A percentile compares a stretch with the other conserved stretches of the same genome.
These are phyloP conservation scores for Fusarium sp. DNA, from an alignment of 2,329 filamentous ascomycete genomes.

Conservation along the genomic window DNA sequence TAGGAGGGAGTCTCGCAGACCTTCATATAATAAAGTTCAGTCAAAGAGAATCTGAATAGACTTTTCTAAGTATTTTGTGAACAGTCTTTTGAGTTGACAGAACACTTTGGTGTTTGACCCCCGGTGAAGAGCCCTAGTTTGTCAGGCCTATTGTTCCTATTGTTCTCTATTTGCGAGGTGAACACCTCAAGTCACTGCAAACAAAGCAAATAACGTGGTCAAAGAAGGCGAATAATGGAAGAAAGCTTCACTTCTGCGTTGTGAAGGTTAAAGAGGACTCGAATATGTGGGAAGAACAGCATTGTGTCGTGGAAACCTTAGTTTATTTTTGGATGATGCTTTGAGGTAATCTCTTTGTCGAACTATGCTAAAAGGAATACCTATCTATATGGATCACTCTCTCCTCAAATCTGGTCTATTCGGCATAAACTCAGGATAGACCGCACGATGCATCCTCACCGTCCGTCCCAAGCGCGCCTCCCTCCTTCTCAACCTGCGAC, in stretches of 20 bases:
- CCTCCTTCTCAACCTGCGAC: neutral
- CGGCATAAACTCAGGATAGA: neutral
- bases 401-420: neutral
- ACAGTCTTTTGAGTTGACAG: neutral
- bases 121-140: neutral
- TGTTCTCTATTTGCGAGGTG: neutral
- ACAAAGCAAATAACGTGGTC: neutral
- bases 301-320: neutral
- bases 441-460: neutral
- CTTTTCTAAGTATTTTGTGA: neutral
- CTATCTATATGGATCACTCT: neutral
- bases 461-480: neutral
- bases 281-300: neutral
- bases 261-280: neutral
- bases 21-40: neutral
- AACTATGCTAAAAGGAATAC: neutral
- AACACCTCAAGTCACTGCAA: neutral
- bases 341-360: neutral
- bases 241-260: neutral
- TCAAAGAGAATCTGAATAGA: neutral
- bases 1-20: neutral
- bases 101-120: neutral
- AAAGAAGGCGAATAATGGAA: neutral
- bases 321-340: neutral
- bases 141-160: neutral